These are phyloP conservation scores for Jackrogersella multiformis DNA, from an alignment of 495 filamentous ascomycete species.

Conservation along the genomic window DNA sequence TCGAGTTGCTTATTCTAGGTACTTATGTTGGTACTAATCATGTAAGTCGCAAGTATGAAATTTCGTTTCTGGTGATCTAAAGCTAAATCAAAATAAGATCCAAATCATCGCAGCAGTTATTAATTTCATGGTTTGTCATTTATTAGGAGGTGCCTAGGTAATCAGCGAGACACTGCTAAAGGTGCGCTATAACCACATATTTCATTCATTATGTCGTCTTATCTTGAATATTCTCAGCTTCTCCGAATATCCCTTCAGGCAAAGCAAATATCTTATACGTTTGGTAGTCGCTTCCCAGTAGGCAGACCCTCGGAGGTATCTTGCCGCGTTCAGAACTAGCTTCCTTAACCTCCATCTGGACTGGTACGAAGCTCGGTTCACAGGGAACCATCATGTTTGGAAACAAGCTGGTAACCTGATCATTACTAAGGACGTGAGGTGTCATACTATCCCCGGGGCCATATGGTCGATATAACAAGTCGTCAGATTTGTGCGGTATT, in stretches of 20 bases:
- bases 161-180: background rate
- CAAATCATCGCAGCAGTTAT: too few species aligned
- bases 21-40: too few species aligned
- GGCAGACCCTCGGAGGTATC: conserved; percentile 53
- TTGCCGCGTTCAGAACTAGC: conserved; percentile 48
- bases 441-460: conserved; percentile 20
- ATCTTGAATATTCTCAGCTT: background rate
- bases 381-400: conserved; percentile 43
- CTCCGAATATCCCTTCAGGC: conserved; percentile 41
- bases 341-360: conserved; percentile 58
- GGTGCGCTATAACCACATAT: background rate
- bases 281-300: conserved; percentile 55
- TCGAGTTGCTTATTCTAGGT: too few species aligned
- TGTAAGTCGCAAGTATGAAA: too few species aligned
- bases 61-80: too few species aligned
- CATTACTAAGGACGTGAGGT: conserved; percentile 40
- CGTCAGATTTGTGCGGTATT: conserved; percentile 44
- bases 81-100: too few species aligned
- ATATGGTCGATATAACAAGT: conserved; percentile 38
- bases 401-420: conserved; percentile 33
- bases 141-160: too few species aligned
- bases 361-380: conserved; percentile 51
- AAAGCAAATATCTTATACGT: conserved; percentile 55
- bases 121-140: too few species aligned
- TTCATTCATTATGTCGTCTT: background rate